Evolutionary conservation across 148 eudicot species (phyloP).

Genomic region (Vaccinium macrocarpon): DNA sequence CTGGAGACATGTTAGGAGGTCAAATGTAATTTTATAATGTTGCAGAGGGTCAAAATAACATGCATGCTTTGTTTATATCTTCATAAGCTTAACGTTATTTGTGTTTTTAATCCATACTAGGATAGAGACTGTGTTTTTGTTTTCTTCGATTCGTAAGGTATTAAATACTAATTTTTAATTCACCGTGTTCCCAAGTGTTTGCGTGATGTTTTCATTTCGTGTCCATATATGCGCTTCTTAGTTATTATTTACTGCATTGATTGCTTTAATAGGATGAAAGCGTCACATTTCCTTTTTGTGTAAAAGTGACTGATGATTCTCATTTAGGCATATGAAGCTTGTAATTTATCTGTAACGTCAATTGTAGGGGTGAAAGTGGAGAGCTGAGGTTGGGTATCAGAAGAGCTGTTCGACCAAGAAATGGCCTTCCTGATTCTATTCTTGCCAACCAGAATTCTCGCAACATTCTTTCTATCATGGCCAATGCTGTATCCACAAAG

Average conservation of each 20-base stretch:
- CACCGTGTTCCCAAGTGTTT: neutral
- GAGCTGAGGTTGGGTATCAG: constrained; percentile 77
- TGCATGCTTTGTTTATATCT: neutral
- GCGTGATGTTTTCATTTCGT: neutral
- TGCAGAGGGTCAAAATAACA: neutral
- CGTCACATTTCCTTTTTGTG: neutral
- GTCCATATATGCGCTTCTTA: neutral
- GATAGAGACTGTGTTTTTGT: neutral
- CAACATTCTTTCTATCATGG: constrained; percentile 56
- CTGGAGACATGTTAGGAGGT: neutral
- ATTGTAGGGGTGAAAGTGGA: constrained; percentile 77
- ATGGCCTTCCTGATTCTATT: constrained; percentile 62
- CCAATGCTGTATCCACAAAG: constrained; percentile 65
- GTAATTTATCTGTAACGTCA: constrained; percentile 7
- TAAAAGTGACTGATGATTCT: neutral
- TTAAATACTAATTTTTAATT: neutral
- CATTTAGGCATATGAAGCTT: constrained; percentile 18
- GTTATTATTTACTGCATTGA: neutral
- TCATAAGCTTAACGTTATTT: neutral
- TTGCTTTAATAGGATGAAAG: neutral
- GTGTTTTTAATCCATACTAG: neutral
- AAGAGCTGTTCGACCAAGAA: constrained; percentile 76
- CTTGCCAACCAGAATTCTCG: constrained; percentile 51
- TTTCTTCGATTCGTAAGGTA: neutral
- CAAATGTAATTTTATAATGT: neutral